Conservation (phyloP, 441 rosid genomes). For the Arabidopsis hybrid region DNA sequence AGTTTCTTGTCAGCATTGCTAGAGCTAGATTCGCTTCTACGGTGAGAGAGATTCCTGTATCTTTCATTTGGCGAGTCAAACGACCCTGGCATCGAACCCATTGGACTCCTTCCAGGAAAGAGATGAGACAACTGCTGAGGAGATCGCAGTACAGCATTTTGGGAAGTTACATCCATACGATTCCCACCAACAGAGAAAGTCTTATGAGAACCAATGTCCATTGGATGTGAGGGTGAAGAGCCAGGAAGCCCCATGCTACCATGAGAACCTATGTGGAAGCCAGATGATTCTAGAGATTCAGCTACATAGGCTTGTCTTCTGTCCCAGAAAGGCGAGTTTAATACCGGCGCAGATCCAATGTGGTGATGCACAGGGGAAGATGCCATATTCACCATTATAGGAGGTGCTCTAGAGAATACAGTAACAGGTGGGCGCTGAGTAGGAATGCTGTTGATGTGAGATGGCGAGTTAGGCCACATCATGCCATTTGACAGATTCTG, state of each 20-base stretch:
- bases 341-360: slow-evolving; percentile 73
- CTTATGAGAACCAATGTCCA: slow-evolving; percentile 65
- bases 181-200: slow-evolving; percentile 58
- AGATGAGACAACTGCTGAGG: slow-evolving; percentile 71
- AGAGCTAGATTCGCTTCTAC: slow-evolving; percentile 67
- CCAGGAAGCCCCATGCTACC: slow-evolving; percentile 60
- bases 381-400: slow-evolving; percentile 57
- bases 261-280: slow-evolving; percentile 68
- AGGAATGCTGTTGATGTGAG: slow-evolving; percentile 54
- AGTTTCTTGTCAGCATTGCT: slow-evolving; percentile 67
- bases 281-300: slow-evolving; percentile 69
- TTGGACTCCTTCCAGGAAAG: slow-evolving; percentile 65
- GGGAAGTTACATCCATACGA: slow-evolving; percentile 56
- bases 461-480: slow-evolving; percentile 72
- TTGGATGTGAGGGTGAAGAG: slow-evolving; percentile 57
- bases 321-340: slow-evolving; percentile 73
- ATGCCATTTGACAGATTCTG: slow-evolving; percentile 56
- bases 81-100: slow-evolving; percentile 58
- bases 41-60: slow-evolving; percentile 62
- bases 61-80: slow-evolving; percentile 68
- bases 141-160: slow-evolving; percentile 57
- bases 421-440: slow-evolving; percentile 57
- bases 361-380: slow-evolving; percentile 70
- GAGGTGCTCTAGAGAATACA: slow-evolving; percentile 61
- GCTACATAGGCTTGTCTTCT: slow-evolving; percentile 58